Evolutionary conservation across 805 yeast genomes (phyloP).

Genomic region (Suhomyces faveliae): DNA sequence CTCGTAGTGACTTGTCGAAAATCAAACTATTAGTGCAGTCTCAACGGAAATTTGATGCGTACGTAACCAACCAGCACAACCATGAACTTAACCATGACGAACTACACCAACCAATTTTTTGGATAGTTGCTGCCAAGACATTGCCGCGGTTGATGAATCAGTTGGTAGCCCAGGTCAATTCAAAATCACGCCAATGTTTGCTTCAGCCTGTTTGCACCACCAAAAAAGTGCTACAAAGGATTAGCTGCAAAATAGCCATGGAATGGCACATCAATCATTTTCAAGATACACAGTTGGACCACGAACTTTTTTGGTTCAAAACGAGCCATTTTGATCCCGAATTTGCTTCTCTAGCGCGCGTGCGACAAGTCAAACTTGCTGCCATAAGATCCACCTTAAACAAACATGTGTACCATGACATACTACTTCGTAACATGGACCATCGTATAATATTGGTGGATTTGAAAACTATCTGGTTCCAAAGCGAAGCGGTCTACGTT

Average conservation of each 20-base stretch:
- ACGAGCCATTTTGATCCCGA: background rate
- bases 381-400: background rate
- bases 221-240: background rate
- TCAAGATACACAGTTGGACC: background rate
- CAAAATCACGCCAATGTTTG: background rate
- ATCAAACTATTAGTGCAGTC: background rate
- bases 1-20: background rate
- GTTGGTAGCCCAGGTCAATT: background rate
- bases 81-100: background rate
- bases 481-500: background rate
- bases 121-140: background rate
- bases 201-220: background rate
- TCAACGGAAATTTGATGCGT: background rate
- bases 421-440: background rate
- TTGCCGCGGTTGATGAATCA: background rate
- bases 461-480: background rate
- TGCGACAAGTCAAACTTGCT: background rate
- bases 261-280: background rate
- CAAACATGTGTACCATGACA: background rate
- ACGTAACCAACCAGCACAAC: background rate
- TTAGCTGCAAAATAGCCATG: background rate
- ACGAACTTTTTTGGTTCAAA: conserved; percentile 1
- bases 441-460: background rate
- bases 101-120: background rate
- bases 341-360: background rate